Conservation (phyloP, 148 eudicot genomes). For the Fagopyrum homotropicum region DNA sequence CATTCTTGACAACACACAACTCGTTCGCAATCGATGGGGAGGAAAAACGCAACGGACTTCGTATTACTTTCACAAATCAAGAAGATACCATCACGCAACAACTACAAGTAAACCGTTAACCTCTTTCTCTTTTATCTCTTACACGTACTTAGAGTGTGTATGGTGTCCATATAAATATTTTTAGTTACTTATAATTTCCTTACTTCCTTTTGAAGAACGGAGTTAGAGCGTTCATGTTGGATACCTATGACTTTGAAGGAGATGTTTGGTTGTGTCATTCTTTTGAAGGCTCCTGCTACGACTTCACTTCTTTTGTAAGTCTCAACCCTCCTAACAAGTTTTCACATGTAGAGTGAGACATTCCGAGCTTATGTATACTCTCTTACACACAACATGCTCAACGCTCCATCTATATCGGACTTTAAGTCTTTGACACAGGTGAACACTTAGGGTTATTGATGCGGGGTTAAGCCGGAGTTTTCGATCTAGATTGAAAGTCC, state of each 20-base stretch:
- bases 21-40: slow-evolving; percentile 57
- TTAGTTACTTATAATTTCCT: not conserved
- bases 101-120: slow-evolving; percentile 34
- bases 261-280: slow-evolving; percentile 39
- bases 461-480: no score
- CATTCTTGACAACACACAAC: slow-evolving; percentile 80
- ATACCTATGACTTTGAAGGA: slow-evolving; percentile 29
- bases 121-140: not conserved
- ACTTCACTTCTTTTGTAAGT: slow-evolving; percentile 27
- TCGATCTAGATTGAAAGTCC: no score
- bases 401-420: not conserved
- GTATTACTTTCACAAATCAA: slow-evolving; percentile 56
- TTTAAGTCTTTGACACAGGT: no score
- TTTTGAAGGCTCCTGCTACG: slow-evolving; percentile 26
- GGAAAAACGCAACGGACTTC: slow-evolving; percentile 33
- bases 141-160: no score
- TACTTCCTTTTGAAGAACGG: slow-evolving; percentile 23
- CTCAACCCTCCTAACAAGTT: no score
- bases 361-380: not conserved
- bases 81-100: slow-evolving; percentile 72
- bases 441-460: no score
- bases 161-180: not conserved
- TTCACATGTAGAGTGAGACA: not conserved
- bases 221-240: slow-evolving; percentile 31
- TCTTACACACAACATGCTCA: not conserved